Base-by-base conservation (phyloP, 1,284 basidiomycete species). In the Coniophora puteana region DNA sequence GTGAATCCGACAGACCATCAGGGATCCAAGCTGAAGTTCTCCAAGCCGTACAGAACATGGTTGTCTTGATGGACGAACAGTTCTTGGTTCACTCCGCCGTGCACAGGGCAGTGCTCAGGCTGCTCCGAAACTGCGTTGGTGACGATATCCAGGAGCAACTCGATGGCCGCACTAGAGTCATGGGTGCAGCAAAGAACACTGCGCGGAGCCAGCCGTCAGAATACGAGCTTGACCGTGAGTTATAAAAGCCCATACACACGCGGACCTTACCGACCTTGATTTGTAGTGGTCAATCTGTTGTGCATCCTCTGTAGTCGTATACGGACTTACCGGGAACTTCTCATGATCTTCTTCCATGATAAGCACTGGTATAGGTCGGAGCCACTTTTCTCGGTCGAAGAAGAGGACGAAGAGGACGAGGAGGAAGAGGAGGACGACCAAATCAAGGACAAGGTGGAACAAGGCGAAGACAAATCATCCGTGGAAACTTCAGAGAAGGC, bases 301-400 rank as follows among this genome's bases (percentile, higher is more conserved):
- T 94, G 92, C 65, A 90, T 91, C 50, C 63, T 96, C 23, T 93
- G 91, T 71, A 92, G 89, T 52, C 79, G 91, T 32, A 93, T 95
- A 58, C 77, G 87, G 41, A 89, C 89, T 33, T 89, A 90, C 60
- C 83, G 91, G 4, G 90, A 94, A 53, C 70, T 97, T 2, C 78
- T 97, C 28, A 88, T 95, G 75, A 94, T 97, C 48, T 96, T 96
- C 69, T 93, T 96, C 60, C 90, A 94, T 56, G 92, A 95, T 58
- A 93, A 89, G 54, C 82, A 85, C 49, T 87, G 83, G 83, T 86
- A 82, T 57, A 73, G 70, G 22, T 83, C 80, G 12, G 83, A 84
- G 51, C 77, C 81, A 17, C 63, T 81, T 41, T 85, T 79, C 49
- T 65, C 76, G 29, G 78, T 84, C 5, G 78, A 83, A 47, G 83